phyloP scores from a whole-genome alignment of 257 asterid genomes.

The Jasminum sambac region DNA sequence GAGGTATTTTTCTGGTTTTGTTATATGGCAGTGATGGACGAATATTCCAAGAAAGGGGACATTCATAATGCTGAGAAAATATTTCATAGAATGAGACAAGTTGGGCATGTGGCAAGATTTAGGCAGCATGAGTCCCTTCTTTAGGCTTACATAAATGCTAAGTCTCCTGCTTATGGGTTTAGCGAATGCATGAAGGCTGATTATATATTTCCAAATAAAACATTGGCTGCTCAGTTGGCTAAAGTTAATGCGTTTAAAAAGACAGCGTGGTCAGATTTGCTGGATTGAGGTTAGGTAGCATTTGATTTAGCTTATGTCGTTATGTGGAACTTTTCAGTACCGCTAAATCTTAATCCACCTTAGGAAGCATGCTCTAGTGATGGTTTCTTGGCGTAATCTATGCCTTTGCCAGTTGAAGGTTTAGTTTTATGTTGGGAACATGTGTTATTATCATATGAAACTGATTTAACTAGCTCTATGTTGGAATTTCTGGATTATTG shows the following conservation, averaged over 20 bases:
- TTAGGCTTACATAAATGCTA: slow-evolving; percentile 60
- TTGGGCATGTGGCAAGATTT: slow-evolving; percentile 38
- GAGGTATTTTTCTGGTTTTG: too few species aligned
- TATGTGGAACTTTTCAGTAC: background rate
- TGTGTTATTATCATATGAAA: background rate
- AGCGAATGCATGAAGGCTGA: slow-evolving; percentile 65
- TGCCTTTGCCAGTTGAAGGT: background rate
- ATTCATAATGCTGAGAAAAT: too few species aligned
- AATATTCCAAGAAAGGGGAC: slow-evolving; percentile 68
- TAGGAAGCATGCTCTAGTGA: background rate
- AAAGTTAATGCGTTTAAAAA: slow-evolving; percentile 44
- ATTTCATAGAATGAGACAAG: too few species aligned
- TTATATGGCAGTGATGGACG: slow-evolving; percentile 52
- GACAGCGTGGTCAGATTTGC: slow-evolving; percentile 46
- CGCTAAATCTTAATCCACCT: background rate
- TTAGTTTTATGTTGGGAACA: background rate
- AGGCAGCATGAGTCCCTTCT: slow-evolving; percentile 48
- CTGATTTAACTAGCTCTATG: background rate
- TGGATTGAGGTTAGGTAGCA: slow-evolving; percentile 34
- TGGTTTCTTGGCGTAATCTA: background rate
- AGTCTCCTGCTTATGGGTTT: slow-evolving; percentile 68
- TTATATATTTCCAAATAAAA: slow-evolving; percentile 46
- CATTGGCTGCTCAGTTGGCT: slow-evolving; percentile 40
- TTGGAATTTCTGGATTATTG: background rate
- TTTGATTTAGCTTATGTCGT: background rate